These are phyloP conservation scores for Dentipellis fragilis DNA, from an alignment of 768 basidiomycete species.

Conservation along the genomic window DNA sequence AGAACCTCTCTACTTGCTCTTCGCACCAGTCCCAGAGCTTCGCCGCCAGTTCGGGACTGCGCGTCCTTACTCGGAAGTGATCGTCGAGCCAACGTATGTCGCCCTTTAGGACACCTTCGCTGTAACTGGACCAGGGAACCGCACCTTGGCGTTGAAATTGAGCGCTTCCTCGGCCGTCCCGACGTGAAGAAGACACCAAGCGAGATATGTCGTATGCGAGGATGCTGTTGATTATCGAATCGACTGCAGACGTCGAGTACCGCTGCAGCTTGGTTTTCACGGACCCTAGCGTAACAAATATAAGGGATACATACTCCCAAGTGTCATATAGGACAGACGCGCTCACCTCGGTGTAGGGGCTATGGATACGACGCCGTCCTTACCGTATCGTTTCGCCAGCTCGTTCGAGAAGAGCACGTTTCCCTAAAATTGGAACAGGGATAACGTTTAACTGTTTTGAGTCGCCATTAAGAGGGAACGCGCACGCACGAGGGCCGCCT, in stretches of 20 bases:
- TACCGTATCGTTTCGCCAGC: conserved; percentile 29
- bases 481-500: conserved; percentile 6
- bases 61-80: background rate
- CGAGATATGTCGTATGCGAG: background rate
- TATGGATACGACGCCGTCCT: conserved; percentile 35
- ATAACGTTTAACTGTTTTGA: too few species aligned
- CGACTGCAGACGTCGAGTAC: background rate
- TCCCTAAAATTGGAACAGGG: conserved; percentile 22
- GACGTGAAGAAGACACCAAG: conserved; percentile 22
- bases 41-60: conserved; percentile 1
- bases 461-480: background rate
- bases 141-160: conserved; percentile 20
- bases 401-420: conserved; percentile 37
- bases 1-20: conserved; percentile 11
- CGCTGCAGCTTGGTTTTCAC: conserved; percentile 9
- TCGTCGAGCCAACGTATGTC: background rate
- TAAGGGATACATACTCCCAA: background rate
- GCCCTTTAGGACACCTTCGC: background rate
- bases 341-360: conserved; percentile 32
- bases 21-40: conserved; percentile 16
- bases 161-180: conserved; percentile 19
- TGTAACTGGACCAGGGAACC: background rate
- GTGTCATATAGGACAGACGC: conserved; percentile 3
- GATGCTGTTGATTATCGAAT: background rate
- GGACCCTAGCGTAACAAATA: background rate